These are phyloP conservation scores for Apium graveolens DNA, from an alignment of 129 eudicot genomes.

Conservation along the genomic window DNA sequence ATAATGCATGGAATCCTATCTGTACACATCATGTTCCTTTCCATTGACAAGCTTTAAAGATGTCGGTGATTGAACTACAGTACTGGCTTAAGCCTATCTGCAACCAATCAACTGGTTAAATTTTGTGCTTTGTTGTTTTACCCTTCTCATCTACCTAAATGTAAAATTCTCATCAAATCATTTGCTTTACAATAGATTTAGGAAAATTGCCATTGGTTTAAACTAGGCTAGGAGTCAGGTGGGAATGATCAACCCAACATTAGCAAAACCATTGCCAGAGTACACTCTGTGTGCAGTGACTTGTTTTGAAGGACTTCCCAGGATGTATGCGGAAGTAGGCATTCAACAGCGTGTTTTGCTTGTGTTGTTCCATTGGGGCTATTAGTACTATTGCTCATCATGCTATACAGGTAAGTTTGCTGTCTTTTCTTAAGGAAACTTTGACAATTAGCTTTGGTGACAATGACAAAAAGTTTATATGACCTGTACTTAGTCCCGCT, in stretches of 20 bases:
- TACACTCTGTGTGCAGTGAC: background rate
- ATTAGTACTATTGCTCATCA: background rate
- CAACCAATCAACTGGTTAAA: conserved; percentile 18
- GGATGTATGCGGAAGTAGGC: background rate
- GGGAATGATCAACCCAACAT: background rate
- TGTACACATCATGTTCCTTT: background rate
- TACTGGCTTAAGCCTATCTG: background rate
- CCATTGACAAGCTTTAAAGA: background rate
- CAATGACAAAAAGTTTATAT: conserved; percentile 13
- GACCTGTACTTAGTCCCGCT: conserved; percentile 13
- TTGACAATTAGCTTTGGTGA: background rate
- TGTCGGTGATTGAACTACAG: background rate
- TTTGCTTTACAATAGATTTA: conserved; percentile 4
- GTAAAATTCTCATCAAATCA: conserved; percentile 10
- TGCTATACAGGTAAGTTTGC: conserved; percentile 11
- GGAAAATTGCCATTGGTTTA: conserved; percentile 10
- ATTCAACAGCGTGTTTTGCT: background rate
- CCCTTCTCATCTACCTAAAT: background rate
- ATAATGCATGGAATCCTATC: conserved; percentile 8
- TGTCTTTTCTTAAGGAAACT: background rate
- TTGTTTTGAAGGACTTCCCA: conserved; percentile 10
- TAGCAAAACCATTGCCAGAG: background rate
- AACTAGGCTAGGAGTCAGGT: background rate
- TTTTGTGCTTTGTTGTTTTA: conserved; percentile 20
- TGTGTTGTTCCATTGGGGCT: background rate